A percentile compares a stretch with the other conserved stretches of the same genome.
Conservation (phyloP, 495 filamentous ascomycete species). For the Tuber melanosporum region DNA sequence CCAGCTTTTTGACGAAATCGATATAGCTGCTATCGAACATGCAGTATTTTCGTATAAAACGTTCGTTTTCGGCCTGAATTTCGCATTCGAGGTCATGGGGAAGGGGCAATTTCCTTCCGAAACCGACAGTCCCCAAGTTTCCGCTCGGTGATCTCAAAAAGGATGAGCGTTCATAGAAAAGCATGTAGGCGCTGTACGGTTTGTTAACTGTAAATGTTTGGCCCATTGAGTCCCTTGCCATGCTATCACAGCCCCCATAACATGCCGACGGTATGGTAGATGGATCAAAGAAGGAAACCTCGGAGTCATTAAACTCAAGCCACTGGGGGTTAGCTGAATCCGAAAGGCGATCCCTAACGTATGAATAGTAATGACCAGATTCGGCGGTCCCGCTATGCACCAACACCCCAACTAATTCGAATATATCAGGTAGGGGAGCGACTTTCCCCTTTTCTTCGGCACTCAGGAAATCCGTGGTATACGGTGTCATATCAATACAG, state of each 20-base stretch:
- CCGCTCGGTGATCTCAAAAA: slow-evolving; percentile 52
- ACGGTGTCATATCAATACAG: slow-evolving; percentile 81
- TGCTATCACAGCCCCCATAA: slow-evolving; percentile 67
- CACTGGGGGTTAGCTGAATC: slow-evolving; percentile 53
- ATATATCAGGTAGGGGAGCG: slow-evolving; percentile 55
- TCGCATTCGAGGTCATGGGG: slow-evolving; percentile 52
- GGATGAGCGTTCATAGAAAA: slow-evolving; percentile 86
- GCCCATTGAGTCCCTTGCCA: slow-evolving; percentile 43
- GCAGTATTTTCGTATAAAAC: slow-evolving; percentile 68
- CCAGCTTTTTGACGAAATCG: slow-evolving; percentile 56
- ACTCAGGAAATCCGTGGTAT: slow-evolving; percentile 79
- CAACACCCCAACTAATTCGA: slow-evolving; percentile 85
- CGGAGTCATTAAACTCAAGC: slow-evolving; percentile 91
- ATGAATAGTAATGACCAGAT: slow-evolving; percentile 96
- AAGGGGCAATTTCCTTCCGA: slow-evolving; percentile 55
- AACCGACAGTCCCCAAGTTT: slow-evolving; percentile 38
- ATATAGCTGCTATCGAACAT: slow-evolving; percentile 70
- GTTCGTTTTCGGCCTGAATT: slow-evolving; percentile 66
- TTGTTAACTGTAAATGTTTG: slow-evolving; percentile 52
- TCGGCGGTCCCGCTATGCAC: slow-evolving; percentile 91
- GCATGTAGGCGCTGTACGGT: slow-evolving; percentile 86
- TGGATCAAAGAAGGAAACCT: slow-evolving; percentile 69
- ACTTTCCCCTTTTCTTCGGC: slow-evolving; percentile 50
- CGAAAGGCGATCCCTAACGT: slow-evolving; percentile 65
- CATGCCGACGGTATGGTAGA: slow-evolving; percentile 63